Percentiles rank a stretch among this genome's conserved stretches.
Conservation (phyloP, 2,329 filamentous ascomycete genomes). For the Fusarium albosuccineum region DNA sequence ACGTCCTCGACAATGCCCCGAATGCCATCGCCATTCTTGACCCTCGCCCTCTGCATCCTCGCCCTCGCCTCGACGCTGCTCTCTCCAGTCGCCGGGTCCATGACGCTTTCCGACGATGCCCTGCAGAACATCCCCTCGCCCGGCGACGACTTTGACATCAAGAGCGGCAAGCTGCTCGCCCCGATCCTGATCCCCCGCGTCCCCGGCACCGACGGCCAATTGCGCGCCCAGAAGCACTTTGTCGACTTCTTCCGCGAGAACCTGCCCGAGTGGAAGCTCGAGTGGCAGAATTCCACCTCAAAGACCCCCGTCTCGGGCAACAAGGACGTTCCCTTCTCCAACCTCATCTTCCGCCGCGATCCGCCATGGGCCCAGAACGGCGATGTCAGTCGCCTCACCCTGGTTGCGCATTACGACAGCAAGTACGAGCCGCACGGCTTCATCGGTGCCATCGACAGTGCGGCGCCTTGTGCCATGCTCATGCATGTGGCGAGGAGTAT, state of each 20-base stretch:
- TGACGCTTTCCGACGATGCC: constrained; percentile 78
- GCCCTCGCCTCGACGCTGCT: constrained; percentile 39
- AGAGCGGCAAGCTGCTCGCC: constrained; percentile 80
- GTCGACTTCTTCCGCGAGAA: constrained; percentile 80
- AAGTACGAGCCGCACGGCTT: constrained; percentile 86
- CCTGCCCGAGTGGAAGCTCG: constrained; percentile 83
- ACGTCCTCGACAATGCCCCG: constrained; percentile 34
- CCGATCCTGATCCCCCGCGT: constrained; percentile 92
- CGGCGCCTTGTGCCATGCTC: constrained; percentile 93
- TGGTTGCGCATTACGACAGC: constrained; percentile 96
- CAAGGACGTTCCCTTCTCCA: constrained; percentile 82
- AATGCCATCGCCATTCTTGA: constrained; percentile 34
- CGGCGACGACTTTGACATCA: constrained; percentile 82
- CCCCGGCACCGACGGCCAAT: constrained; percentile 83
- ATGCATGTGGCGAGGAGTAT: constrained; percentile 87
- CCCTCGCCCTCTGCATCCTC: constrained; percentile 35
- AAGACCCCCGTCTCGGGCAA: constrained; percentile 82
- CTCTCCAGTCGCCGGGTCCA: constrained; percentile 55
- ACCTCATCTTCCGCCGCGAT: constrained; percentile 88
- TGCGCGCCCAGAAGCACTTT: constrained; percentile 82
- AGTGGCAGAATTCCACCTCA: constrained; percentile 91
- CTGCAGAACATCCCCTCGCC: constrained; percentile 79
- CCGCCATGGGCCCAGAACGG: constrained; percentile 83
- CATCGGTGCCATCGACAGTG: constrained; percentile 93
- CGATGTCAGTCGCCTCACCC: constrained; percentile 82